These are phyloP conservation scores for Fusarium verrucosum DNA, from an alignment of 2,329 filamentous ascomycete species.

Conservation along the genomic window DNA sequence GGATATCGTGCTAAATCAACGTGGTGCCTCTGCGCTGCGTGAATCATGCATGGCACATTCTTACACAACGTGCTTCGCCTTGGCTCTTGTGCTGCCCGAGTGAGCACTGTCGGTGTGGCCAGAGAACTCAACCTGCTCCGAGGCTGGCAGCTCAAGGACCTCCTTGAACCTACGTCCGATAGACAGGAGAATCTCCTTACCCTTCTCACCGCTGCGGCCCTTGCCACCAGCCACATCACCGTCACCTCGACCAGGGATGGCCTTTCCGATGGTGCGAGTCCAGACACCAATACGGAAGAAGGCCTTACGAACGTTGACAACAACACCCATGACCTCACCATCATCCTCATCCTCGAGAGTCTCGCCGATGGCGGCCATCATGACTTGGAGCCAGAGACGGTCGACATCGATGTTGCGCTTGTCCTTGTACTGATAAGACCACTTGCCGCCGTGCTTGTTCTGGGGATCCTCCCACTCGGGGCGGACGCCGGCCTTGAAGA, in stretches of 20 bases:
- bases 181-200: slow-evolving; percentile 81
- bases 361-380: slow-evolving; percentile 96
- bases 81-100: slow-evolving; percentile 91
- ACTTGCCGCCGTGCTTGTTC: slow-evolving; percentile 99
- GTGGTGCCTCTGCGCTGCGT: slow-evolving; percentile 32
- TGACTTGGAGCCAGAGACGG: slow-evolving; percentile 94
- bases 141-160: slow-evolving; percentile 79
- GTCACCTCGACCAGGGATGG: slow-evolving; percentile 77
- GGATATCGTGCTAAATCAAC: slow-evolving; percentile 43
- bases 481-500: slow-evolving; percentile 97
- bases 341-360: slow-evolving; percentile 95
- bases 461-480: slow-evolving; percentile 98
- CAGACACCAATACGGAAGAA: slow-evolving; percentile 98
- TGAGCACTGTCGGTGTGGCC: slow-evolving; percentile 95
- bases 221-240: slow-evolving; percentile 78
- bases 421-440: slow-evolving; percentile 98
- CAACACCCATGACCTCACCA: slow-evolving; percentile 98
- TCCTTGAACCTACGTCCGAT: slow-evolving; percentile 95
- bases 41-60: neutral
- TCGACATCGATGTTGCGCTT: slow-evolving; percentile 93
- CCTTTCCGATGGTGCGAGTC: slow-evolving; percentile 93
- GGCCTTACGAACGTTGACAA: slow-evolving; percentile 97
- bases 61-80: slow-evolving; percentile 91
- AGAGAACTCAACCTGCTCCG: slow-evolving; percentile 90
- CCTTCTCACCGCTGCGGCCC: slow-evolving; percentile 81